These are phyloP conservation scores for Didymella lethalis DNA, from an alignment of 2,329 filamentous ascomycete species.

Conservation along the genomic window DNA sequence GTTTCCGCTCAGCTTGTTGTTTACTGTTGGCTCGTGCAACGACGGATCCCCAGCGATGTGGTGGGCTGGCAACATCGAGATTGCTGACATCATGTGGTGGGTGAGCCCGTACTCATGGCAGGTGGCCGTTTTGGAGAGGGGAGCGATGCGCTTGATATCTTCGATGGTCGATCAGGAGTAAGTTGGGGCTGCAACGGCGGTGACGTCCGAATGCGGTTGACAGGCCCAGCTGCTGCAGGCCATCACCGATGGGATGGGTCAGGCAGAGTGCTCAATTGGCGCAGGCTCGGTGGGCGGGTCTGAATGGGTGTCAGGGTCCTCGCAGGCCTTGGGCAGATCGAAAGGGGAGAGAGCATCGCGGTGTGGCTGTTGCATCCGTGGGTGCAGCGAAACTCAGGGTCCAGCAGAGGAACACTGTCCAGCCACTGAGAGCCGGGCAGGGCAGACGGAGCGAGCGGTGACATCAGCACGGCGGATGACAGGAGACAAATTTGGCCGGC, in stretches of 20 bases:
- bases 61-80: constrained; percentile 1
- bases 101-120: not conserved
- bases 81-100: not conserved
- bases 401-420: not conserved
- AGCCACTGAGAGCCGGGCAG: not conserved
- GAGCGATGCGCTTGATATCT: constrained; percentile 14
- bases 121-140: not conserved
- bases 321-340: constrained; percentile 6
- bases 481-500: not conserved
- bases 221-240: not conserved
- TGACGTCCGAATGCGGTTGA: not conserved
- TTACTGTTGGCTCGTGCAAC: not conserved
- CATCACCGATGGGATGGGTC: not conserved
- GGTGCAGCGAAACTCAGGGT: constrained; percentile 9
- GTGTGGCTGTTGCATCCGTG: not conserved
- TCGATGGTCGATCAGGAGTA: constrained; percentile 9
- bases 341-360: constrained; percentile 9
- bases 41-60: not conserved
- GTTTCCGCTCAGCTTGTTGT: not conserved
- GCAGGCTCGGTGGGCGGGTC: not conserved
- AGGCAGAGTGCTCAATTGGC: not conserved
- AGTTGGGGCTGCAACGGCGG: constrained; percentile 2
- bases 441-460: not conserved
- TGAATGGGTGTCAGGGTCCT: not conserved
- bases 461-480: not conserved